Conservation (phyloP, 805 yeast genomes). For the Maudiozyma turicensis region DNA sequence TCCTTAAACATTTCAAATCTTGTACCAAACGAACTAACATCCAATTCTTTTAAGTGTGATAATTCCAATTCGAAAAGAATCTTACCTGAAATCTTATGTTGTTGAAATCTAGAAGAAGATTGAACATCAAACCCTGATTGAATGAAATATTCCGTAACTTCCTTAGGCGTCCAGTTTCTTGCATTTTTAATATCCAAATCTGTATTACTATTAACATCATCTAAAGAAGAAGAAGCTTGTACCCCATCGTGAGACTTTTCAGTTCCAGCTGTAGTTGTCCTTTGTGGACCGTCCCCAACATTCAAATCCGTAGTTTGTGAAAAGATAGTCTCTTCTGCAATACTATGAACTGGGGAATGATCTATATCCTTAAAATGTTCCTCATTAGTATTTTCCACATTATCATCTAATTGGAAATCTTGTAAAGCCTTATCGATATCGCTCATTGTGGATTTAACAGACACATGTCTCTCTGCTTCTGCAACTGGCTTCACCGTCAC, state of each 20-base stretch:
- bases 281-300: slow-evolving; percentile 1
- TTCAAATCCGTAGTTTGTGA: slow-evolving; percentile 15
- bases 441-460: slow-evolving; percentile 46
- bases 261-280: background rate
- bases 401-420: slow-evolving; percentile 39
- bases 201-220: background rate
- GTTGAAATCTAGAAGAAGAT: slow-evolving; percentile 69
- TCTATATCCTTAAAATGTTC: background rate
- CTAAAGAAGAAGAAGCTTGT: slow-evolving; percentile 1
- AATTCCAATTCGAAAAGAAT: slow-evolving; percentile 80
- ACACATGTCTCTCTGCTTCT: slow-evolving; percentile 26
- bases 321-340: slow-evolving; percentile 12
- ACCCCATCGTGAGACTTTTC: background rate
- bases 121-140: slow-evolving; percentile 62
- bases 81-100: slow-evolving; percentile 82
- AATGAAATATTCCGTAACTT: slow-evolving; percentile 72
- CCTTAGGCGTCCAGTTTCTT: slow-evolving; percentile 70
- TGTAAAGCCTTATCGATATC: slow-evolving; percentile 68
- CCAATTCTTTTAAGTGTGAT: slow-evolving; percentile 81
- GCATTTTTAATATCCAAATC: slow-evolving; percentile 29
- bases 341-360: slow-evolving; percentile 2
- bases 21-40: slow-evolving; percentile 87
- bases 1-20: slow-evolving; percentile 87
- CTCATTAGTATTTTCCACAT: background rate
- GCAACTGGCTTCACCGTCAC: background rate